Evolutionary conservation across 2,329 filamentous ascomycete species (phyloP).

Genomic region (Trichoderma breve): DNA sequence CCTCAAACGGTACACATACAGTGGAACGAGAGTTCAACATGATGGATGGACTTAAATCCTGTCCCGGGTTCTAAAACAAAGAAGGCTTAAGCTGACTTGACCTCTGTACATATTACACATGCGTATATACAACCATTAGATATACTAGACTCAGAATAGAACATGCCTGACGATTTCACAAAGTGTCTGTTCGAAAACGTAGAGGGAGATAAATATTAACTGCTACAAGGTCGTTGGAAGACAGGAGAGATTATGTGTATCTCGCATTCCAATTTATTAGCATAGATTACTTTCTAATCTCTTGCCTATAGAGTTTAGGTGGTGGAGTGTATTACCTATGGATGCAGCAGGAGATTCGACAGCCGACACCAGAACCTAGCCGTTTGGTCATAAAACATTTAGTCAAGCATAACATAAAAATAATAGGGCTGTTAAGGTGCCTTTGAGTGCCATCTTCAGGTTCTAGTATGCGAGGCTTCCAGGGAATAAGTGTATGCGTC

Average conservation of each 20-base stretch:
- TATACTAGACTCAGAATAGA: neutral
- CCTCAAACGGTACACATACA: constrained; percentile 18
- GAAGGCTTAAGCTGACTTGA: neutral
- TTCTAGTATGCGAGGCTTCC: neutral
- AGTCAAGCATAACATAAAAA: neutral
- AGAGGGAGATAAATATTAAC: neutral
- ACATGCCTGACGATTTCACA: neutral
- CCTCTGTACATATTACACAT: neutral
- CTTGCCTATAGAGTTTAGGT: rapidly evolving
- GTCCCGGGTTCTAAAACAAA: neutral
- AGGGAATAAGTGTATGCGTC: neutral
- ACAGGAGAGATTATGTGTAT: neutral
- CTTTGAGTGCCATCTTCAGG: too few relatives aligned
- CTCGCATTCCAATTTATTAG: neutral
- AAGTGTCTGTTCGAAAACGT: neutral
- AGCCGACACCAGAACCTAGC: neutral
- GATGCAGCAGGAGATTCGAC: neutral
- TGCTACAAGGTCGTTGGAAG: neutral
- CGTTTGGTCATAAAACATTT: neutral
- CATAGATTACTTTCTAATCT: neutral
- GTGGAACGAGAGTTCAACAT: constrained; percentile 17
- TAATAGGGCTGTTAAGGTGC: neutral
- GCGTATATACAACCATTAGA: neutral
- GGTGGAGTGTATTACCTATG: neutral
- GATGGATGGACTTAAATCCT: neutral